Conservation (phyloP, 2,329 filamentous ascomycete species). For the Arthrobotrys iridis region DNA sequence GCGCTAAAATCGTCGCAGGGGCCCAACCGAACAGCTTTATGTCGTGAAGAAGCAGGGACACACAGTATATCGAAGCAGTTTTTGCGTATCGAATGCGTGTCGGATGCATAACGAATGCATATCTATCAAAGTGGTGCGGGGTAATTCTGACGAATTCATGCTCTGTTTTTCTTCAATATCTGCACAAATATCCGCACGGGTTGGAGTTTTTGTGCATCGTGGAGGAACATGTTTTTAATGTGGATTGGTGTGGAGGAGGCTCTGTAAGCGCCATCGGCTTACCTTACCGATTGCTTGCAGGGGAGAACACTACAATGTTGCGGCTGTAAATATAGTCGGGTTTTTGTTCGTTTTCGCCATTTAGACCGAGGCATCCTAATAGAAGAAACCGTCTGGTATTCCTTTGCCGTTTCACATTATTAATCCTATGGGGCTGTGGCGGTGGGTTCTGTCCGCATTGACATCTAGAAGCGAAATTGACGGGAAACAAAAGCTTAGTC, state of each 20-base stretch:
- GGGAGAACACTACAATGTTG: slow-evolving; percentile 2
- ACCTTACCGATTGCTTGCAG: slow-evolving; percentile 20
- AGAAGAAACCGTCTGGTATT: slow-evolving; percentile 5
- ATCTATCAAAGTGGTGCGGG: slow-evolving; percentile 20
- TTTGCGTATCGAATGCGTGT: too few species aligned
- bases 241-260: slow-evolving; percentile 27
- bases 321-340: slow-evolving; percentile 38
- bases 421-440: not conserved
- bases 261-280: slow-evolving; percentile 43
- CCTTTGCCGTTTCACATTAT: slow-evolving; percentile 2
- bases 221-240: slow-evolving; percentile 22
- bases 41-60: slow-evolving; percentile 33
- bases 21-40: slow-evolving; percentile 58
- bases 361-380: slow-evolving; percentile 33
- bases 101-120: slow-evolving; percentile 8
- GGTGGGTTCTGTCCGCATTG: slow-evolving; percentile 6
- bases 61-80: slow-evolving; percentile 1
- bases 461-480: slow-evolving; percentile 28
- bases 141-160: slow-evolving; percentile 44
- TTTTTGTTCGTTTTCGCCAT: slow-evolving; percentile 15
- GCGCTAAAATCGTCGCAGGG: slow-evolving; percentile 75
- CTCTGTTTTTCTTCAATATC: slow-evolving; percentile 23
- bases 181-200: slow-evolving; percentile 28
- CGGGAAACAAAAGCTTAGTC: slow-evolving; percentile 22
- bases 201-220: slow-evolving; percentile 15